A percentile compares a stretch with the other conserved stretches of the same genome.
Evolutionary conservation across 768 basidiomycete genomes (phyloP).

Genomic region (Phaeotremella skinneri): DNA sequence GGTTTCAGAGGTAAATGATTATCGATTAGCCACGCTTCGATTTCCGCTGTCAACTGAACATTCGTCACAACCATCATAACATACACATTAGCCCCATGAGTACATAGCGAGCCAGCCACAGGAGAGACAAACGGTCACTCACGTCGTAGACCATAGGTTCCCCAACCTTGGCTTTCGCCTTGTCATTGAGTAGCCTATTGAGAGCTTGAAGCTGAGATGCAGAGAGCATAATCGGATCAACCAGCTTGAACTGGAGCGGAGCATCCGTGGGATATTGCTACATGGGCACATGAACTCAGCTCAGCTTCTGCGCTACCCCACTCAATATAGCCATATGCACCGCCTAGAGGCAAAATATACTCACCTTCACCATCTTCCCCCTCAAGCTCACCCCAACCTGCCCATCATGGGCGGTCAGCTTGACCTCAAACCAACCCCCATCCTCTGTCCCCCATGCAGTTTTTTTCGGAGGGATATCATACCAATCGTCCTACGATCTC

Average conservation of each 20-base stretch:
- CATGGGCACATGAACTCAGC: not conserved
- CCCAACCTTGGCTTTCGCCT: slow-evolving; percentile 34
- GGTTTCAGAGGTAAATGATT: slow-evolving; percentile 42
- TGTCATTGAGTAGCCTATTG: slow-evolving; percentile 28
- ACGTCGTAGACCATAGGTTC: slow-evolving; percentile 45
- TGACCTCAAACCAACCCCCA: slow-evolving; percentile 43
- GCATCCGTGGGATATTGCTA: slow-evolving; percentile 33
- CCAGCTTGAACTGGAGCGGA: slow-evolving; percentile 24
- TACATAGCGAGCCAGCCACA: not conserved
- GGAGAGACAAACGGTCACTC: slow-evolving; percentile 13
- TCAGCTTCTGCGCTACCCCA: too few species aligned
- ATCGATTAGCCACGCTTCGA: slow-evolving; percentile 38
- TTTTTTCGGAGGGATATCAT: slow-evolving; percentile 39
- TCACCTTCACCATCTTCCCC: slow-evolving; percentile 42
- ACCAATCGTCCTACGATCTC: slow-evolving; percentile 38
- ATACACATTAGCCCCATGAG: not conserved
- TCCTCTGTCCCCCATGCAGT: slow-evolving; percentile 48
- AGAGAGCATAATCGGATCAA: slow-evolving; percentile 33
- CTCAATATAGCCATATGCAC: too few species aligned
- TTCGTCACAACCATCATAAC: not conserved
- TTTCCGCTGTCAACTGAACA: slow-evolving; percentile 30
- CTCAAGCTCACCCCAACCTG: slow-evolving; percentile 34
- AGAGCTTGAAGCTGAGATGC: slow-evolving; percentile 36
- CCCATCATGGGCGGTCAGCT: slow-evolving; percentile 29
- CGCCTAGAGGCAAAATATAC: too few species aligned